Base-by-base conservation (phyloP, 2,329 filamentous ascomycete genomes). In the Cladosporium austrohemisphaericum region DNA sequence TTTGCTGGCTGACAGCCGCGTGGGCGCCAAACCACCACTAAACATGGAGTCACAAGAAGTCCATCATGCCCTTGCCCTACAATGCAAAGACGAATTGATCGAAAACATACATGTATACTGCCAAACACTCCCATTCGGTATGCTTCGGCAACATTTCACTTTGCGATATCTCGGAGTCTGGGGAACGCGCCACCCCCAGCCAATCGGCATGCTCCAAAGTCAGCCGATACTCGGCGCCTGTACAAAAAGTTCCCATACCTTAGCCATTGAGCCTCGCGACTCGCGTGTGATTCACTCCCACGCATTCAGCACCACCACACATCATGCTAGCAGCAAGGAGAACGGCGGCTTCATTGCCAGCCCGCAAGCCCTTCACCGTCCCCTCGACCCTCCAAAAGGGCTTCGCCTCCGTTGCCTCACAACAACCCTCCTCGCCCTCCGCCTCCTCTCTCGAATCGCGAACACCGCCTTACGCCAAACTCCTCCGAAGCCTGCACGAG, bases 391-490 rank as follows among this genome's bases (percentile, higher is more conserved):
- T 60, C 16, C 58, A 55, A n/a, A n/a, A 28, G 52, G 56, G 49
- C 33, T 60, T 68, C 49, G 65, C 65, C 10, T 66, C 64, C 11
- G 55, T 62, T n/a, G 53, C 58, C 26, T 52, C 43, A 20, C 43
- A 49, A 20, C 41, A 45, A 49, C 25, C 41, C 36, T 35, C 45
- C 45, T 36, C 50, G 16, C 50, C 53, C 25, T 48, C 54, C 4
- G 51, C 55, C 26, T 41, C 63, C n/a, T 66, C 73, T 44, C 56
- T 77, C 54, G 70, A 73, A 48, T 75, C 78, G 22, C 80, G 83
- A 56, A 83, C 80, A 57, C 87, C 89, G 38, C 88, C 88, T 22
- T 96, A 96, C 71, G 77, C 85, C 60, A 90, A 85, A 70, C 85
- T 95, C 44, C 78, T 91, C 65, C 79, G 78, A 63, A 87, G 85